phyloP scores from a whole-genome alignment of 1,284 basidiomycete genomes.

The Leccinum angustisporum region DNA sequence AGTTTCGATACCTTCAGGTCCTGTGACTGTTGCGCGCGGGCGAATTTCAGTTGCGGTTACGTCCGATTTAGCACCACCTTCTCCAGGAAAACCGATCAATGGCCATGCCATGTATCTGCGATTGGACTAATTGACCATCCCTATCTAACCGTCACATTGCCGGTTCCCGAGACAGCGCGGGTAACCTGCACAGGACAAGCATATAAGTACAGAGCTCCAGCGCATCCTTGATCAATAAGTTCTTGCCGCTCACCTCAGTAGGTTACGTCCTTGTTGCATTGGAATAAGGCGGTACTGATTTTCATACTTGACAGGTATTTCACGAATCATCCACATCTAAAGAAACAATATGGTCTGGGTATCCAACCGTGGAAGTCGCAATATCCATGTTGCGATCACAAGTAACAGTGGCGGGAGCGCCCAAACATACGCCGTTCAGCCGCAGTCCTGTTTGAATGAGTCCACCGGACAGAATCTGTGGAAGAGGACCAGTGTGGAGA shows the following conservation, averaged over 20 bases:
- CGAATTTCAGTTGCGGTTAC: no score
- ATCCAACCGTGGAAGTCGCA: background rate
- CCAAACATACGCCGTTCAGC: background rate
- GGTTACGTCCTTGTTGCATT: background rate
- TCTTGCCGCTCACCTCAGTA: background rate
- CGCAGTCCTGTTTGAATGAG: background rate
- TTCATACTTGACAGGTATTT: background rate
- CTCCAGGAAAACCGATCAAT: no score
- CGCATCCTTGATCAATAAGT: background rate
- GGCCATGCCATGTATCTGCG: no score
- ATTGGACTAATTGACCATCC: no score
- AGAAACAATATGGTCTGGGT: background rate
- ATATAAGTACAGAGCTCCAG: background rate
- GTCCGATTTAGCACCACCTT: no score
- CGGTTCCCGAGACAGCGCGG: background rate
- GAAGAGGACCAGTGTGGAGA: background rate
- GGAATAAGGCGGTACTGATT: background rate
- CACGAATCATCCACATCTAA: background rate
- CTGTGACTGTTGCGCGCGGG: no score
- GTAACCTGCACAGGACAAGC: background rate
- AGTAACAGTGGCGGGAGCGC: background rate
- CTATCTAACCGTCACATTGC: background rate
- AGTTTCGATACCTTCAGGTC: background rate
- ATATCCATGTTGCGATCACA: background rate
- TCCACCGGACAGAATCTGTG: background rate